phyloP scores from a whole-genome alignment of 148 eudicot genomes.

The Cornus florida region DNA sequence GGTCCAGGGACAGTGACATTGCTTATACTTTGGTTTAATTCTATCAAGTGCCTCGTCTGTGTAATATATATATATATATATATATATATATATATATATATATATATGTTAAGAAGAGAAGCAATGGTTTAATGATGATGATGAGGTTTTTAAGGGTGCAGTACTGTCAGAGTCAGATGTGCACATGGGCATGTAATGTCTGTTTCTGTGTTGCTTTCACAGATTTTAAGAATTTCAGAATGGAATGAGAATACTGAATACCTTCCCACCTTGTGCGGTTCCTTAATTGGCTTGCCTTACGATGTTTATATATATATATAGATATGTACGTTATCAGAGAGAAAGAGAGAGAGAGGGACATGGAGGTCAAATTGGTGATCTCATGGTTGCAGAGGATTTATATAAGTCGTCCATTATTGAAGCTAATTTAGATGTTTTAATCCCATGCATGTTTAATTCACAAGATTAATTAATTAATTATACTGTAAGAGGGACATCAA shows the following conservation, averaged over 20 bases:
- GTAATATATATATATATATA: neutral
- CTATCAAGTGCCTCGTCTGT: constrained; percentile 1
- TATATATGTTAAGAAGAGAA: neutral
- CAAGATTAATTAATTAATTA: too few species aligned
- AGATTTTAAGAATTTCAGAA: neutral
- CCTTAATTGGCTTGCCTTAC: too few species aligned
- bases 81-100: neutral
- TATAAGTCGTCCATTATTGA: too few species aligned
- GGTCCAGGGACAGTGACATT: neutral
- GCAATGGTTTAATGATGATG: neutral
- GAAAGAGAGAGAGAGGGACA: too few species aligned
- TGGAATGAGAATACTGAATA: neutral
- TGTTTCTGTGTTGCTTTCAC: neutral
- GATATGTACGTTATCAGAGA: too few species aligned
- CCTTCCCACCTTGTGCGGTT: too few species aligned
- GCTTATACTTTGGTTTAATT: neutral
- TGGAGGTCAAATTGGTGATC: too few species aligned
- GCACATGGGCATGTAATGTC: constrained; percentile 13
- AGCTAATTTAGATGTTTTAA: too few species aligned
- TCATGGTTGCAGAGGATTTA: too few species aligned
- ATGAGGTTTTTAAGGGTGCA: neutral
- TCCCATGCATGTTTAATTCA: too few species aligned
- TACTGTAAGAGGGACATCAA: too few species aligned
- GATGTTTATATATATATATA: too few species aligned
- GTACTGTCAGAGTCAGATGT: constrained; percentile 7